Conservation (phyloP, 2,329 filamentous ascomycete genomes). For the Penicillium palitans region DNA sequence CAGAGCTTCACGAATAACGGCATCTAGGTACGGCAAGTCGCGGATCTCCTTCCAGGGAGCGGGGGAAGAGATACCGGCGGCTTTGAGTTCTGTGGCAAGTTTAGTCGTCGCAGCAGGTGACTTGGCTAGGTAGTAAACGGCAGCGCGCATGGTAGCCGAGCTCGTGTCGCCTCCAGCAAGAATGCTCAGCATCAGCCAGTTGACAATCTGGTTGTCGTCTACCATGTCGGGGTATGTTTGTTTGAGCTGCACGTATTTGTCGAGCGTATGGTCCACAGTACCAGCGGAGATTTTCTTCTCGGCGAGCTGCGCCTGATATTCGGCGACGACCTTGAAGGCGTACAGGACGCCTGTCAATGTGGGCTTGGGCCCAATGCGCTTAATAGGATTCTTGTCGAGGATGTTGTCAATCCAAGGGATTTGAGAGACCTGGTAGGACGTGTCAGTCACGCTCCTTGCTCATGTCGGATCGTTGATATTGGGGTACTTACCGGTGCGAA, state of each 20-base stretch:
- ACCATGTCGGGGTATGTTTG: too few species aligned
- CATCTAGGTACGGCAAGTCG: slow-evolving; percentile 48
- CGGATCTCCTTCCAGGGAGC: slow-evolving; percentile 24
- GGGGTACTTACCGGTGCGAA: slow-evolving; percentile 21
- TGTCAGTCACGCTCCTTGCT: background rate
- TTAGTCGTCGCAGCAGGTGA: slow-evolving; percentile 14
- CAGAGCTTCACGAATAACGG: slow-evolving; percentile 54
- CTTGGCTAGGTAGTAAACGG: slow-evolving; percentile 29
- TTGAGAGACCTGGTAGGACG: slow-evolving; percentile 20
- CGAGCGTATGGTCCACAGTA: slow-evolving; percentile 38
- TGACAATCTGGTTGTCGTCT: slow-evolving; percentile 31
- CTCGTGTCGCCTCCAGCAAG: slow-evolving; percentile 45
- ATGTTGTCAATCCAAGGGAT: slow-evolving; percentile 30
- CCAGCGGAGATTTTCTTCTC: slow-evolving; percentile 12
- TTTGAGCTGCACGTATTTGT: background rate
- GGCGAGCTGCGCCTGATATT: slow-evolving; percentile 21
- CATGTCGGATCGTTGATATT: background rate
- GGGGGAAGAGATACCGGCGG: slow-evolving; percentile 14
- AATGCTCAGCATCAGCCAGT: slow-evolving; percentile 38
- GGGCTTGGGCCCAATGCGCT: slow-evolving; percentile 27
- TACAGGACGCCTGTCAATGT: slow-evolving; percentile 22
- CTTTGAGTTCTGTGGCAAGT: slow-evolving; percentile 7
- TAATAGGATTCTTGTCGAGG: slow-evolving; percentile 33
- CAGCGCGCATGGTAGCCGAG: slow-evolving; percentile 35
- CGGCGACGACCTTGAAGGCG: slow-evolving; percentile 22